These are phyloP conservation scores for Vigna hirtella DNA, from an alignment of 306 rosid species.

Conservation along the genomic window DNA sequence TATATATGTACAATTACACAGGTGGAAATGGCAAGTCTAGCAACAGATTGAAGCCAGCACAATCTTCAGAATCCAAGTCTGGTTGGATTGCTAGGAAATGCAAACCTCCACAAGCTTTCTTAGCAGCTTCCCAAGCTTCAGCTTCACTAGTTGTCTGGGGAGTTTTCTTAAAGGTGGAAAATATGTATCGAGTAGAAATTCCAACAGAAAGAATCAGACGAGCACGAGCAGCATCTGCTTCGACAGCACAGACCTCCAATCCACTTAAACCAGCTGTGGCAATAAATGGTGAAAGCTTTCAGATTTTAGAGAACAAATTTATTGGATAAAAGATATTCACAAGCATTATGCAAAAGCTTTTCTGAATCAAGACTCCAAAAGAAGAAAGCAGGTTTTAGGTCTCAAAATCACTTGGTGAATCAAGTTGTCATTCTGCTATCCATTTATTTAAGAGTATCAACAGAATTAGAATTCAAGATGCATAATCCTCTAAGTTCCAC, in stretches of 20 bases:
- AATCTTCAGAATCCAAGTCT: conserved; percentile 81
- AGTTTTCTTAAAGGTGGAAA: conserved; percentile 79
- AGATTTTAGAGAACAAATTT: background rate
- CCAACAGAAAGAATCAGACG: conserved; percentile 75
- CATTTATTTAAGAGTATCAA: conserved; percentile 5
- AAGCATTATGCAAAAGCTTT: conserved; percentile 5
- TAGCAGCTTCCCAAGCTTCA: conserved; percentile 98
- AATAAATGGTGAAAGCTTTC: background rate
- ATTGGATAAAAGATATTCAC: conserved; percentile 6
- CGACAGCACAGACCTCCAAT: conserved; percentile 78
- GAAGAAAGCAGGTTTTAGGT: background rate
- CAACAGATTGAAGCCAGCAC: conserved; percentile 94
- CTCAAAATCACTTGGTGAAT: background rate
- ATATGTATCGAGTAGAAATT: conserved; percentile 81
- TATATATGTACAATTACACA: conserved; percentile 54
- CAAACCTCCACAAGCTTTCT: conserved; percentile 87
- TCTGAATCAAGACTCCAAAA: background rate
- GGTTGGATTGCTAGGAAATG: conserved; percentile 98
- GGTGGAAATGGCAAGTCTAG: conserved; percentile 96
- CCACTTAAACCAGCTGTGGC: conserved; percentile 88
- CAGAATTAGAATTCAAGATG: background rate
- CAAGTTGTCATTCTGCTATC: conserved; percentile 4
- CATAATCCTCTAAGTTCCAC: background rate
- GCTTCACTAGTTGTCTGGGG: conserved; percentile 74
- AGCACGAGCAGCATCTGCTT: conserved; percentile 68